Conservation (phyloP, 2,329 filamentous ascomycete genomes). For the Dactylella cylindrospora region DNA sequence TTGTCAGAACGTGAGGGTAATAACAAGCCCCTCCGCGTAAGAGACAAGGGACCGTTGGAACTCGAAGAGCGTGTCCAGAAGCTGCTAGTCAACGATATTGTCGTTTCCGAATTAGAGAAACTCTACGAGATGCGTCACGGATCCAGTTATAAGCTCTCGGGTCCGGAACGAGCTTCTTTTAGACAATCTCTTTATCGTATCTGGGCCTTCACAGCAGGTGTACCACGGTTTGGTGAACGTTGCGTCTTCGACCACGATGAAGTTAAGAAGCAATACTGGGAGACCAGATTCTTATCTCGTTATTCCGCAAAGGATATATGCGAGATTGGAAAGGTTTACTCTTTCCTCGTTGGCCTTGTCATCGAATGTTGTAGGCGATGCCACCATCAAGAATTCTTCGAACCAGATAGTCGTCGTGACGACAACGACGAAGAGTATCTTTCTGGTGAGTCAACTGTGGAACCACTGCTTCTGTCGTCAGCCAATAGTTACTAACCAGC, state of each 20-base stretch:
- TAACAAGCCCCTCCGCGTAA: constrained; percentile 36
- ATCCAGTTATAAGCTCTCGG: constrained; percentile 28
- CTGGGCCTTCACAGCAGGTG: constrained; percentile 38
- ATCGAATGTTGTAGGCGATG: constrained; percentile 37
- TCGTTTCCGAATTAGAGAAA: constrained; percentile 22
- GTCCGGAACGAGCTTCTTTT: constrained; percentile 11
- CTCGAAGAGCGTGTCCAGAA: constrained; percentile 38
- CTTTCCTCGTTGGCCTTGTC: constrained; percentile 39
- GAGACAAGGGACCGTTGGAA: constrained; percentile 30
- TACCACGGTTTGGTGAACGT: constrained; percentile 33
- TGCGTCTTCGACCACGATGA: constrained; percentile 43
- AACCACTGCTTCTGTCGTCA: neutral
- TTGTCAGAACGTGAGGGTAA: constrained; percentile 39
- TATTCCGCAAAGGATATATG: constrained; percentile 39
- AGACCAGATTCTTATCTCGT: constrained; percentile 35
- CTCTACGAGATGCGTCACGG: constrained; percentile 36
- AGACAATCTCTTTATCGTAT: constrained; percentile 36
- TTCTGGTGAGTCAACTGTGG: constrained; percentile 18
- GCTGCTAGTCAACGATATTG: constrained; percentile 33
- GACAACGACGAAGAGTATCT: constrained; percentile 43
- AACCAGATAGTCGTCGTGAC: constrained; percentile 25
- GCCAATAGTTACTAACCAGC: neutral
- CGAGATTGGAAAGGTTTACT: constrained; percentile 42
- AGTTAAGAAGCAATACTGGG: constrained; percentile 41
- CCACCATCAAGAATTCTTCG: constrained; percentile 42